Percentiles rank a stretch among this genome's conserved stretches.
Evolutionary conservation across 305 asterid species (phyloP).

Genomic region (Caryopteris hybrid): DNA sequence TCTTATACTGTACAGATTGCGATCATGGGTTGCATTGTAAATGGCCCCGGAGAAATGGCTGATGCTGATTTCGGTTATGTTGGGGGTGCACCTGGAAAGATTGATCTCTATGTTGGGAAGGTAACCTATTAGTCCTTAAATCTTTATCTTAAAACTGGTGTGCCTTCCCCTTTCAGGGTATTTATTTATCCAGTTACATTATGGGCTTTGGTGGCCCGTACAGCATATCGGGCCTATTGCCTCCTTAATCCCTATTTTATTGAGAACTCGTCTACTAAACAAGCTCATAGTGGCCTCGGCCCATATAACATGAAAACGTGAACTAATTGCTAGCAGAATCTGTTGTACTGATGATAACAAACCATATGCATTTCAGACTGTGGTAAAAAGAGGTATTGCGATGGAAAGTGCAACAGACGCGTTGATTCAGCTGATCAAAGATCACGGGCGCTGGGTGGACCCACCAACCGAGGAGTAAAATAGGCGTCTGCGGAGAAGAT

Average conservation of each 20-base stretch:
- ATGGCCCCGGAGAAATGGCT: slow-evolving; percentile 99
- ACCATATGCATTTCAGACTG: slow-evolving; percentile 37
- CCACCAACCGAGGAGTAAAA: slow-evolving; percentile 65
- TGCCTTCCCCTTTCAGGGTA: too few species aligned
- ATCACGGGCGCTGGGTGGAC: slow-evolving; percentile 88
- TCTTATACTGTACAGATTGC: slow-evolving; percentile 60
- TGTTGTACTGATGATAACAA: background rate
- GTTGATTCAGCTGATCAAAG: slow-evolving; percentile 83
- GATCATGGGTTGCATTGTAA: slow-evolving; percentile 99
- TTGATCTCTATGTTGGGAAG: slow-evolving; percentile 97
- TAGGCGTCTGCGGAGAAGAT: background rate
- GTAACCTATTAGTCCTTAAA: slow-evolving; percentile 26
- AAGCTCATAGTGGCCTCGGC: too few species aligned
- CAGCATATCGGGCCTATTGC: background rate
- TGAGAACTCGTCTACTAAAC: background rate
- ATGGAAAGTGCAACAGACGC: slow-evolving; percentile 91
- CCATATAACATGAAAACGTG: too few species aligned
- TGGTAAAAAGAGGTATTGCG: slow-evolving; percentile 69
- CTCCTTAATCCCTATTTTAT: background rate
- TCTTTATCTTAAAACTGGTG: background rate
- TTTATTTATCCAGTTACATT: too few species aligned
- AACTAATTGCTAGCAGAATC: too few species aligned
- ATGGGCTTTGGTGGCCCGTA: background rate
- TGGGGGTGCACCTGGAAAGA: slow-evolving; percentile 99
- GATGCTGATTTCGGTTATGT: slow-evolving; percentile 99